Percentiles rank a stretch among this genome's conserved stretches.
Evolutionary conservation across 2,329 filamentous ascomycete genomes (phyloP).

Genomic region (Aureobasidium leucospermi): DNA sequence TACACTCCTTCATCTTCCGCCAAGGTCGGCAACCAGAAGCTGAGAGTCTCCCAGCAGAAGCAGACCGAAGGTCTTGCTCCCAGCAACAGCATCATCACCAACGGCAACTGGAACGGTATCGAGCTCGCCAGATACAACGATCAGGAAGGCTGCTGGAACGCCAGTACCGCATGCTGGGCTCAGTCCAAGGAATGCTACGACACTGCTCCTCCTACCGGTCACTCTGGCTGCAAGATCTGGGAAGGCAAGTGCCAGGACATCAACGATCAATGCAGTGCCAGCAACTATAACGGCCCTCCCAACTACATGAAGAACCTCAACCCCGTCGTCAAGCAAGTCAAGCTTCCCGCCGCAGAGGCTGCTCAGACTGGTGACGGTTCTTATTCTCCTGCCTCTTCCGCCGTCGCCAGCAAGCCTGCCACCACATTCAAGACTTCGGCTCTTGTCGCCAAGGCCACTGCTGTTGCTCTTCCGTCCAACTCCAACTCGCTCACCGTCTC

Average conservation of each 20-base stretch:
- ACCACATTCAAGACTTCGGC: background rate
- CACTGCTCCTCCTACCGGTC: slow-evolving; percentile 52
- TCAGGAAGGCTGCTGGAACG: slow-evolving; percentile 28
- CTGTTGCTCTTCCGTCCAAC: background rate
- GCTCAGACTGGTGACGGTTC: slow-evolving; percentile 9
- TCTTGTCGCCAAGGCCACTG: background rate
- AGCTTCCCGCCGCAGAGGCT: background rate
- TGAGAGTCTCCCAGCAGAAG: slow-evolving; percentile 15
- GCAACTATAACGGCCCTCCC: slow-evolving; percentile 44
- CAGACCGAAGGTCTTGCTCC: slow-evolving; percentile 48
- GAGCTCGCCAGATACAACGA: slow-evolving; percentile 52
- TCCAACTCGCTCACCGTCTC: background rate
- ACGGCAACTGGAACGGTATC: slow-evolving; percentile 65
- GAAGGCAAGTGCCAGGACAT: slow-evolving; percentile 51
- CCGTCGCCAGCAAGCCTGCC: background rate
- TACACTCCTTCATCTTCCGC: slow-evolving; percentile 38
- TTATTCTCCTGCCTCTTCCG: background rate
- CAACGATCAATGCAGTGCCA: slow-evolving; percentile 33
- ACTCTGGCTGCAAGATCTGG: slow-evolving; percentile 54
- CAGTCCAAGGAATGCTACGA: slow-evolving; percentile 56
- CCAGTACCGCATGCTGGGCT: slow-evolving; percentile 38
- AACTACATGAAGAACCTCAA: slow-evolving; percentile 33
- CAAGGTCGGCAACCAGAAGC: slow-evolving; percentile 16
- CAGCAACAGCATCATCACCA: slow-evolving; percentile 52
- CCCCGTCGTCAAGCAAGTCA: slow-evolving; percentile 15